Evolutionary conservation across 78 protist genomes (phyloP), one percentile per base, ranked within the genome.

Genomic region (Diacronema lutheri): DNA sequence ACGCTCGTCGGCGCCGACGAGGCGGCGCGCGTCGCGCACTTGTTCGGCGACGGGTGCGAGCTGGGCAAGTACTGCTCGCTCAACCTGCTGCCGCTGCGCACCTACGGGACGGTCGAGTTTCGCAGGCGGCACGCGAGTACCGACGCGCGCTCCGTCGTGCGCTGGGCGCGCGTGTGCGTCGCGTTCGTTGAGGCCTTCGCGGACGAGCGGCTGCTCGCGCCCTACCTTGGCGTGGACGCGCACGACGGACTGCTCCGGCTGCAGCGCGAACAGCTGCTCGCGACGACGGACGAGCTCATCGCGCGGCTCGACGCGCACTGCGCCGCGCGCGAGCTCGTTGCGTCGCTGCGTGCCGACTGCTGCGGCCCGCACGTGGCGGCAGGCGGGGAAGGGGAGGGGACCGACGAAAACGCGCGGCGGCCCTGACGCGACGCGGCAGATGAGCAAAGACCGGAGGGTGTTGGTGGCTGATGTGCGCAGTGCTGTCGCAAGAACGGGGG

Each of bases 121-220:
- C 77, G 77, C 31, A 55, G 77, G 16, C 19, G 12, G 31, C 57
- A 69, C 77, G 44, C 31, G 23, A 40, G 29, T 33, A 11, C 37
- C 56, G 55, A 69, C 77, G 77, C 23, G 11, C 31, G 26, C 35
- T 21, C 19, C 37, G 6, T 69, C 23, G 5, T 40, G 33, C 57
- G 55, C 14, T 69, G 77, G 77, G 77, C 55, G 56, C 77, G 23
- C 77, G 37, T 69, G 13, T 69, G 77, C 55, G 23, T 12, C 56
- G 23, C 57, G 33, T 69, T 69, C n/a, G 77, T 69, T 31, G 77
- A 69, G 77, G 7, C 35, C 56, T 69, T 69, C 77, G 21, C n/a
- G 37, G 26, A 58, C 11, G 64, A 58, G 25, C 25, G 25, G 25
- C 11, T 58, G 25, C 31, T 16, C 11, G 31, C 31, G 20, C 64